Percentiles rank a stretch among this genome's conserved stretches.
Evolutionary conservation across 208 protist genomes (phyloP).

Genomic region (Trypanosoma platydactyli): DNA sequence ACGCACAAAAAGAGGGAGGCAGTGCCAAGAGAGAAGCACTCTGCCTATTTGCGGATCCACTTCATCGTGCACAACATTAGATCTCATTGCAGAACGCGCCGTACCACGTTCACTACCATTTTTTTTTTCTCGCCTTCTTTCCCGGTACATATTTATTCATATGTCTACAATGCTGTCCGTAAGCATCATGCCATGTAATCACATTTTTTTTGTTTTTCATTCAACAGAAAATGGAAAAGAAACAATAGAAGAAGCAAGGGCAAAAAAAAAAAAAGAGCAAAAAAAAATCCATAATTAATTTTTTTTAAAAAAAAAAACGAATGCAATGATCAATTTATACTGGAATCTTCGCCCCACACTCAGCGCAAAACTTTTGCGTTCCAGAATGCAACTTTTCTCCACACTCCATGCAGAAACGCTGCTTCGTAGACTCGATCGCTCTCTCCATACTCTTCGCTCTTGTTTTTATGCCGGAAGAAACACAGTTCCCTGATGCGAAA

Average conservation of each 20-base stretch:
- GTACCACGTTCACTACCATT: too few relatives aligned
- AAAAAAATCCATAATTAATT: conserved; percentile 7
- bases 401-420: conserved; percentile 67
- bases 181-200: background rate
- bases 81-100: background rate
- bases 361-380: conserved; percentile 55
- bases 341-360: conserved; percentile 60
- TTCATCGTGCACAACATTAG: background rate
- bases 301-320: background rate
- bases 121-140: background rate
- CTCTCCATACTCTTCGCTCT: background rate
- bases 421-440: background rate
- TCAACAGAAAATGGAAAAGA: conserved; percentile 5
- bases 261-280: background rate
- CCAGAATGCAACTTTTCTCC: conserved; percentile 36
- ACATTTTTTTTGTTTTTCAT: background rate
- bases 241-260: conserved; percentile 12
- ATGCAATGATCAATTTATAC: background rate
- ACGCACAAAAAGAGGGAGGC: too few relatives aligned
- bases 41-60: too few relatives aligned
- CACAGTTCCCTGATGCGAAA: conserved; percentile 8
- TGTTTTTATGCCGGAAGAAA: conserved; percentile 1
- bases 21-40: too few relatives aligned
- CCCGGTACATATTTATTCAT: background rate
- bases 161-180: background rate